A percentile compares a stretch with the other conserved stretches of the same genome.
phyloP scores from a whole-genome alignment of 2,329 filamentous ascomycete genomes.

The Fusarium metavorans region DNA sequence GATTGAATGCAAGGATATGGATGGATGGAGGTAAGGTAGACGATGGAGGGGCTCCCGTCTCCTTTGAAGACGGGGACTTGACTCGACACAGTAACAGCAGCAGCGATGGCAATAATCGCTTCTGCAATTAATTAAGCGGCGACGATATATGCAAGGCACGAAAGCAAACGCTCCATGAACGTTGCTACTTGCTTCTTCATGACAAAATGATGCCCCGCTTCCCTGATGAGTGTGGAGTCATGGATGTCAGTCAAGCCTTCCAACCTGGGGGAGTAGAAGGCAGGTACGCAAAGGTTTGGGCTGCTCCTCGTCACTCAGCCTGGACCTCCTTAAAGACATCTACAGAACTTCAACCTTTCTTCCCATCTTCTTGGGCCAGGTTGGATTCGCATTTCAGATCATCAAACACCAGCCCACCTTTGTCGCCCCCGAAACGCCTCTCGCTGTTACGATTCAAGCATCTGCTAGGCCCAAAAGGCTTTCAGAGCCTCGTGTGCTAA shows the following conservation, averaged over 20 bases:
- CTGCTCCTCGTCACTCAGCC: not conserved
- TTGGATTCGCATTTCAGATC: not conserved
- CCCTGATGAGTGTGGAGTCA: not conserved
- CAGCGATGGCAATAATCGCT: not conserved
- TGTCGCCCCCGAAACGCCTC: not conserved
- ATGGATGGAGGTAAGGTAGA: not conserved
- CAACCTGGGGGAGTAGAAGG: not conserved
- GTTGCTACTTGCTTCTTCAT: not conserved
- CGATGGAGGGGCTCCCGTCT: conserved; percentile 1
- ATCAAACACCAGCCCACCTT: not conserved
- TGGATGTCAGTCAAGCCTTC: conserved; percentile 12
- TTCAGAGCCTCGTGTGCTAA: conserved; percentile 1
- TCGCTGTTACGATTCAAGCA: conserved; percentile 21
- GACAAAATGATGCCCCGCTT: conserved; percentile 3
- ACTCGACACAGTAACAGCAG: not conserved
- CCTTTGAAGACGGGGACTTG: not conserved
- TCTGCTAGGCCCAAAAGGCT: conserved; percentile 5
- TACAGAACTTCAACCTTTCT: not conserved
- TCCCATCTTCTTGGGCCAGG: not conserved
- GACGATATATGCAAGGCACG: not conserved
- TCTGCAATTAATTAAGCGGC: not conserved
- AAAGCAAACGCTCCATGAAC: not conserved
- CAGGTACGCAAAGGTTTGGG: not conserved
- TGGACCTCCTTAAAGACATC: not conserved
- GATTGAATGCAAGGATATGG: conserved; percentile 6